Conservation (phyloP, 768 basidiomycete species). For the Tricholoma saponaceum region DNA sequence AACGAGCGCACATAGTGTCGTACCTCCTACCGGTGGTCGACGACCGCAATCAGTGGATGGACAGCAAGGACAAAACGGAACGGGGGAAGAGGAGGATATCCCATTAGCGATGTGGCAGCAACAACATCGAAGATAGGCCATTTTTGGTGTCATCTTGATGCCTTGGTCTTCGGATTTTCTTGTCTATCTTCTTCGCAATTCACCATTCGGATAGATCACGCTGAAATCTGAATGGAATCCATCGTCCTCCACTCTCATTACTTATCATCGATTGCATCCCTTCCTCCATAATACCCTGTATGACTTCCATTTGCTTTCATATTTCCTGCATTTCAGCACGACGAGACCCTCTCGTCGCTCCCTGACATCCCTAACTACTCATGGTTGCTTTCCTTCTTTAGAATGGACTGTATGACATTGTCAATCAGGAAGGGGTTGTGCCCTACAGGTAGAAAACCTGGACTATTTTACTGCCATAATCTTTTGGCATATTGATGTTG, state of each 20-base stretch:
- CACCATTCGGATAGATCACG: slow-evolving; percentile 16
- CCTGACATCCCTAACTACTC: slow-evolving; percentile 12
- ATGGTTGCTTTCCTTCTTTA: slow-evolving; percentile 8
- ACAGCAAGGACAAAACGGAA: slow-evolving; percentile 22
- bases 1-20: slow-evolving; percentile 58
- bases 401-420: slow-evolving; percentile 9
- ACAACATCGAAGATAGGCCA: slow-evolving; percentile 53
- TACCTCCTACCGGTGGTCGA: slow-evolving; percentile 28
- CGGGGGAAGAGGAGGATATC: slow-evolving; percentile 70
- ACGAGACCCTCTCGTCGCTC: background rate
- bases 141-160: slow-evolving; percentile 7
- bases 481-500: background rate
- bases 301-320: background rate
- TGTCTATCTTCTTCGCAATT: slow-evolving; percentile 2
- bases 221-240: slow-evolving; percentile 18
- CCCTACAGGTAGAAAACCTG: background rate
- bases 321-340: background rate
- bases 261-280: background rate
- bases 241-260: slow-evolving; percentile 5
- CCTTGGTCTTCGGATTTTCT: slow-evolving; percentile 8
- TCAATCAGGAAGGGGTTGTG: background rate
- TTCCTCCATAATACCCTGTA: background rate
- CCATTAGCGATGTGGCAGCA: slow-evolving; percentile 80
- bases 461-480: background rate
- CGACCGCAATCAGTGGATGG: slow-evolving; percentile 41